Conservation (phyloP, 257 asterid genomes). For the Solanum rostratum region DNA sequence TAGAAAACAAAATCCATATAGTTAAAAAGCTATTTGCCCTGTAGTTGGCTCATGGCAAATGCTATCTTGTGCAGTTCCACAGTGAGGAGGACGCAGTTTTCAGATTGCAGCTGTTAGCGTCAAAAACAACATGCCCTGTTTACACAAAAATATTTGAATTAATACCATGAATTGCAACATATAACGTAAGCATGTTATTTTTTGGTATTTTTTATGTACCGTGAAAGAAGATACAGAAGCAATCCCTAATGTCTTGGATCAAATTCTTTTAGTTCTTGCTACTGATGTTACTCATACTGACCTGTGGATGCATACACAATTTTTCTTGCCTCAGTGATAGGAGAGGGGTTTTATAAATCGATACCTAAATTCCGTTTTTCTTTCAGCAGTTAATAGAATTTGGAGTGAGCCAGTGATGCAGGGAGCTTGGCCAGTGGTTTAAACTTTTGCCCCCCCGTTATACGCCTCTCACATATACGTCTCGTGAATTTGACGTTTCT, state of each 20-base stretch:
- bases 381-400: slow-evolving; percentile 41
- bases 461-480: too few species aligned
- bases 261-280: background rate
- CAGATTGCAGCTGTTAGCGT: slow-evolving; percentile 15
- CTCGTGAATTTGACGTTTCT: too few species aligned
- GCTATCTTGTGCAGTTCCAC: background rate
- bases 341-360: background rate
- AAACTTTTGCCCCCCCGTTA: too few species aligned
- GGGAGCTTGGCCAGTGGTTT: slow-evolving; percentile 70
- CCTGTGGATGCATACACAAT: background rate
- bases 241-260: slow-evolving; percentile 17
- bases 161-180: background rate
- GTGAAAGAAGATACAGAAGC: slow-evolving; percentile 22
- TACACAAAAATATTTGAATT: background rate
- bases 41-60: slow-evolving; percentile 5
- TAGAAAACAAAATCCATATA: slow-evolving; percentile 6
- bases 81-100: slow-evolving; percentile 11
- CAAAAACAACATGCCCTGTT: slow-evolving; percentile 15
- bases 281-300: background rate
- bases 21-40: slow-evolving; percentile 12
- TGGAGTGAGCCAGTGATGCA: slow-evolving; percentile 67
- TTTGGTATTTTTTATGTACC: background rate
- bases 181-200: background rate
- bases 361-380: background rate
- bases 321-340: background rate